Evolutionary conservation across 768 basidiomycete genomes (phyloP), one percentile per base, ranked within the genome.

Genomic region (Mycena pura): DNA sequence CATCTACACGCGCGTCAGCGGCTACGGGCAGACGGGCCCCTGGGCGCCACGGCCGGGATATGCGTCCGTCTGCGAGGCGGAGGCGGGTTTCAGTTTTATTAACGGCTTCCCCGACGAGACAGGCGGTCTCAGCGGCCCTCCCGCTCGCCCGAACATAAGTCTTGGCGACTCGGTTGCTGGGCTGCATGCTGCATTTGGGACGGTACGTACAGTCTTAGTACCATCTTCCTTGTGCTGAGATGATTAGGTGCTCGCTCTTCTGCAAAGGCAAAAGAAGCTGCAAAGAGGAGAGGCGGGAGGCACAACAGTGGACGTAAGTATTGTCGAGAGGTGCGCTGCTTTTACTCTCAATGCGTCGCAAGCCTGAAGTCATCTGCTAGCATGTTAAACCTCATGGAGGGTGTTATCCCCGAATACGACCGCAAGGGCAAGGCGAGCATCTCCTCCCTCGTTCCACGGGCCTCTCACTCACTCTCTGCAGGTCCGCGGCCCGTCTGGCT

Each of bases 1-100:
- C 57, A 92, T 98, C 68, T 95, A 93, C 70, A 96, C 95, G 7
- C 93, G 95, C 63, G 86, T 91, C 21, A 88, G 87, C 63, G 89
- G 89, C 8, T 91, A 89, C 64, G 89, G 89, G 3, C 89, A 91
- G 67, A 89, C 87, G 0, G 89, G 89, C 2, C 88, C 89, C 21
- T 90, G 88, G 89, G 81, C 86, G 0, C 80, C 83, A 19, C 82
- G 87, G 11, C 88, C 88, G 6, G 88, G 89, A 19, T 91, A 87
- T 62, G 88, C 89, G 3, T 87, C 89, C 5, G 88, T 91, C 3
- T 91, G 89, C 63, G 89, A 91, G 74, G 89, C 88, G 0, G 88
- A 91, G 60, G 86, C 88, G 3, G 88, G 89, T 3, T 91, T 90
- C 70, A 80, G 89, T 3, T 87, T 84, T 69, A 89, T 91, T 68